Evolutionary conservation across 352 stramenopile genomes (phyloP).

Genomic region (Globisporangium spinosum): DNA sequence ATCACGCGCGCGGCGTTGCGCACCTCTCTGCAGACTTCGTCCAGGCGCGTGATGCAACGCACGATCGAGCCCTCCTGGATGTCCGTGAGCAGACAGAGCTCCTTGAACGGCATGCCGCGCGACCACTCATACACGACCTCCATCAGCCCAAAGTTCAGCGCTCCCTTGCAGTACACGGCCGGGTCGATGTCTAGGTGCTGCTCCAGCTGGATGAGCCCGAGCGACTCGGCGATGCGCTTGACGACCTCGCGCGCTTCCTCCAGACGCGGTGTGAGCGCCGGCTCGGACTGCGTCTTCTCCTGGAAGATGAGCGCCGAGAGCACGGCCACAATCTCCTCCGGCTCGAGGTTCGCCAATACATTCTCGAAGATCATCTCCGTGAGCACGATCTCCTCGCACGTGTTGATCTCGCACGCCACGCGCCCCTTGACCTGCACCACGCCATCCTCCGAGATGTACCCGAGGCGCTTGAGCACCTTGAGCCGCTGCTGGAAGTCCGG

Average conservation of each 20-base stretch:
- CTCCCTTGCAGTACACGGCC: constrained; percentile 87
- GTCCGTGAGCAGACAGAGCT: constrained; percentile 93
- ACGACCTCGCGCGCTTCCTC: constrained; percentile 85
- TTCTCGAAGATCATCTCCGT: constrained; percentile 99
- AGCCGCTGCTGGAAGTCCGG: constrained; percentile 96
- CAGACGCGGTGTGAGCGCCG: constrained; percentile 64
- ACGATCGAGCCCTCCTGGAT: constrained; percentile 98
- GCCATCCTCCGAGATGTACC: constrained; percentile 90
- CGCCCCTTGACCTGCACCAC: constrained; percentile 95
- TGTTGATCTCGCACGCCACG: constrained; percentile 98
- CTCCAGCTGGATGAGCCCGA: constrained; percentile 81
- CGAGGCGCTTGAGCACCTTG: constrained; percentile 89
- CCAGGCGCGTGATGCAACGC: constrained; percentile 95
- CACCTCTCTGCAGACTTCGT: constrained; percentile 97
- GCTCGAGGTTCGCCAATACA: constrained; percentile 94
- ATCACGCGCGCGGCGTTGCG: constrained; percentile 92
- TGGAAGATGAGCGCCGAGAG: constrained; percentile 97
- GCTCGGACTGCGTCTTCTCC: constrained; percentile 86
- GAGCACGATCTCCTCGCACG: constrained; percentile 96
- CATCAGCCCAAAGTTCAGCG: constrained; percentile 95
- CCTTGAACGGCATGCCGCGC: constrained; percentile 95
- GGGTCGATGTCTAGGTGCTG: constrained; percentile 87
- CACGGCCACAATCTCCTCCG: constrained; percentile 95
- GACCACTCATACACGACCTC: constrained; percentile 98
- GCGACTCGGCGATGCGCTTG: constrained; percentile 75